Base-by-base conservation (phyloP, 164 flowering plant genomes). In the Umbilicus rupestris region DNA sequence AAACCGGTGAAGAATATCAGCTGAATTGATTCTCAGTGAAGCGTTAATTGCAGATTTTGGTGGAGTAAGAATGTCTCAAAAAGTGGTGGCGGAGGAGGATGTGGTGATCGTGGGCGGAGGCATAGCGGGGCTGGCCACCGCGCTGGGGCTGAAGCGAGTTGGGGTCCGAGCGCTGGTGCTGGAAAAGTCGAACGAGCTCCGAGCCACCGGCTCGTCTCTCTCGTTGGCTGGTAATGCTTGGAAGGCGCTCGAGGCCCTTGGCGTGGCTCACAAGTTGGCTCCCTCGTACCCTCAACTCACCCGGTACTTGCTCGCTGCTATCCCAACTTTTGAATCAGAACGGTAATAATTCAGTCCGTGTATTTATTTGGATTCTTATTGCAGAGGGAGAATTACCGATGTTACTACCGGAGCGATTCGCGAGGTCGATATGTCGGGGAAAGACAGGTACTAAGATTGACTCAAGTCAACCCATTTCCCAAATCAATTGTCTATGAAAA, bases 191-290 rank as follows among this genome's bases (percentile, higher is more conserved):
- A 49, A 73, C 0, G 75, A 39, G 65, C 75, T 77, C 9, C 55
- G 79, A 33, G 57, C 71, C 69, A 58, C 71, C 19, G 79, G 79
- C 3, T 70, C 77, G 3, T 70, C 71, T 39, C 16, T 77, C 14
- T 44, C 58, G 12, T 70, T 77, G 20, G 28, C 24, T 30, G 69
- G 73, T 17, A 77, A 77, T 44, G 79, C 77, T 26, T 77, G 79
- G 79, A 33, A 37, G 9, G 77, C 75, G 1, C 79, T 77, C 33
- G 77, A 77, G 41, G 79, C 77, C 22, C 73, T 77, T 8, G 77
- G 79, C 2, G 73, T 77, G 19, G n/a, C 77, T 29, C 71, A 77
- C 65, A 80, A 80, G 71, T 84, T 84, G 68, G 58, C 72, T 26
- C 29, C 75, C 33, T 10, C 63, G 22, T 80, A 79, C 50, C 3